A percentile compares a stretch with the other conserved stretches of the same genome.
These are phyloP conservation scores for Nitzschia sp. DNA, from an alignment of 108 stramenopile genomes.

Conservation along the genomic window DNA sequence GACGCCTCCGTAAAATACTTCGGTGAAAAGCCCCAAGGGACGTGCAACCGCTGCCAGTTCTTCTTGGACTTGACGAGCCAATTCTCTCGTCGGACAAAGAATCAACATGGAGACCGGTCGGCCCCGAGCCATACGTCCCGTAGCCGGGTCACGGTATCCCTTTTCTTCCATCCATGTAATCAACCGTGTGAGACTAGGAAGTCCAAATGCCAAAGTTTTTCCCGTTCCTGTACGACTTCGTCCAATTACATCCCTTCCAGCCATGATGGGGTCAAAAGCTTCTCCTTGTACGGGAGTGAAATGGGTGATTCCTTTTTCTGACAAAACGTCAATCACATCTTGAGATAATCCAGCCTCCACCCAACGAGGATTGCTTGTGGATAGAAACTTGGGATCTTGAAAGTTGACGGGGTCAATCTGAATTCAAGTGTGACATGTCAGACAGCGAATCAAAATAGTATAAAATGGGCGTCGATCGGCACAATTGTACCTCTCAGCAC, in stretches of 20 bases:
- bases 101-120: conserved; percentile 90
- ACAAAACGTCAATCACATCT: conserved; percentile 84
- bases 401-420: conserved; percentile 43
- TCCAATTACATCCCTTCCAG: conserved; percentile 95
- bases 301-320: conserved; percentile 76
- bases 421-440: neutral
- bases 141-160: conserved; percentile 60
- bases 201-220: conserved; percentile 99
- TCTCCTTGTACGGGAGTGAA: conserved; percentile 92
- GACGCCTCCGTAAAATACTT: conserved; percentile 97
- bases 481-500: neutral
- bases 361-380: conserved; percentile 86
- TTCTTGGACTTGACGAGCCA: conserved; percentile 97
- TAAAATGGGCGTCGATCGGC: conserved; percentile 6
- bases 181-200: conserved; percentile 88
- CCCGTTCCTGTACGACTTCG: conserved; percentile 97
- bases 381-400: conserved; percentile 69
- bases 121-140: conserved; percentile 67
- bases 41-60: conserved; percentile 74
- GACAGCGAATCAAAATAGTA: neutral
- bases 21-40: conserved; percentile 77
- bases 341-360: conserved; percentile 58
- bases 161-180: conserved; percentile 42
- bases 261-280: conserved; percentile 85
- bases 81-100: conserved; percentile 97